A percentile compares a stretch with the other conserved stretches of the same genome.
Evolutionary conservation across 495 filamentous ascomycete genomes (phyloP).

Genomic region (Thozetella sp.): DNA sequence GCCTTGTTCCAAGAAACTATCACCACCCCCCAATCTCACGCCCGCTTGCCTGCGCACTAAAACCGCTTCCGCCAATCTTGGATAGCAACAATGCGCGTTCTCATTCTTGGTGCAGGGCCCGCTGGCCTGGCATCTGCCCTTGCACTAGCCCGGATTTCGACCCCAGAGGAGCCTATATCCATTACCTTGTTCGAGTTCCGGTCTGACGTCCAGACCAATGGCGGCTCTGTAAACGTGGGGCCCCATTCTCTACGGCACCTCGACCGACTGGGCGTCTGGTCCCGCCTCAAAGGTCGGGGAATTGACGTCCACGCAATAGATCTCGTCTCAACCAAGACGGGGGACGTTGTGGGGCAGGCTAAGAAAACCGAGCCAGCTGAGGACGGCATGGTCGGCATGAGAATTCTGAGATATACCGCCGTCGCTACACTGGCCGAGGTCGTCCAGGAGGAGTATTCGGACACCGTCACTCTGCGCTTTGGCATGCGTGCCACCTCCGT

Average conservation of each 20-base stretch:
- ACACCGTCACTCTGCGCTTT: neutral
- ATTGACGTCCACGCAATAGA: neutral
- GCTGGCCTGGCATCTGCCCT: neutral
- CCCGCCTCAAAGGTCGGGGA: neutral
- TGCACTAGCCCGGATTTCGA: neutral
- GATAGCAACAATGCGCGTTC: too few species aligned
- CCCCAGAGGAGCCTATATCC: neutral
- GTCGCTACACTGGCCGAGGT: neutral
- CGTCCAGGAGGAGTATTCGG: neutral
- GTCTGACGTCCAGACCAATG: neutral
- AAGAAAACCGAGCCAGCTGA: neutral
- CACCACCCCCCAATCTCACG: too few species aligned
- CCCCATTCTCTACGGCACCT: neutral
- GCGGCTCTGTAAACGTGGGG: neutral
- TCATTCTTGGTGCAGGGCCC: neutral
- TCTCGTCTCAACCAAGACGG: neutral
- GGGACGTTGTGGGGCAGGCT: neutral
- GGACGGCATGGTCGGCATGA: neutral
- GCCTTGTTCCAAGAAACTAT: too few species aligned
- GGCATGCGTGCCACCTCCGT: neutral
- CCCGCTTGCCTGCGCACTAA: too few species aligned
- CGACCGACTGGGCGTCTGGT: neutral
- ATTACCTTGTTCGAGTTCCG: neutral
- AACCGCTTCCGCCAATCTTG: too few species aligned
- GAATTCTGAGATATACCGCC: neutral